Base-by-base conservation (phyloP, 345 rosid genomes). In the Populus tremula region DNA sequence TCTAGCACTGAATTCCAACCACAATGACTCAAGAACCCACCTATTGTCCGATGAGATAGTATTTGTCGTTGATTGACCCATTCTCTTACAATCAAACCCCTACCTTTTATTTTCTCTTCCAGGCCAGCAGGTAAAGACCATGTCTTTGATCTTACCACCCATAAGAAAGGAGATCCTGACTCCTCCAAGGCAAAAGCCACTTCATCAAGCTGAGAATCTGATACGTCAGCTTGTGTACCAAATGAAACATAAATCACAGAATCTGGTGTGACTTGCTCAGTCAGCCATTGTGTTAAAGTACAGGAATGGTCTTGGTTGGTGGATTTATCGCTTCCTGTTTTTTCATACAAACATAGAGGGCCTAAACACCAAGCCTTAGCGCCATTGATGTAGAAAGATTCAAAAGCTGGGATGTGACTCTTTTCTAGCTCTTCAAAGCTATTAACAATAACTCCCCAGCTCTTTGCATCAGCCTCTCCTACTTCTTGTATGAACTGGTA, bases 301-400 rank as follows among this genome's bases (percentile, higher is more conserved):
- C 14, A 31, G 6, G 38, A 67, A 39, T 65, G 9, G 1, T 31
- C 2, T 6, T 36, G 21, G 31, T 59, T n/a, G 5, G 8, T 27
- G 39, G 65, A n/a, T 43, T 69, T 73, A 10, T 45, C 17, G 18
- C 25, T 36, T 12, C 41, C 59, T n/a, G 13, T 6, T 25, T 61
- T 14, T 5, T 62, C 35, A 21, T 72, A 80, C 35, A 84, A 33
- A 59, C 62, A 63, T 1, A 78, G 69, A 1, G 80, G 82, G 6
- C 84, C 80, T 68, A 78, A 11, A 14, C 80, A 76, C 84, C 80
- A 72, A 49, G 80, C 84, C 59, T 75, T 84, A 21, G 80, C 80
- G 35, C 76, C 69, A 18, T 38, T 39, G 2, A 1, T 18, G 50
- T 84, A 80, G 25, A 78, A 84, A 21, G 76, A 59, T 25, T 84